These are phyloP conservation scores for Thermomyces lanuginosus DNA, from an alignment of 2,329 filamentous ascomycete species.

Conservation along the genomic window DNA sequence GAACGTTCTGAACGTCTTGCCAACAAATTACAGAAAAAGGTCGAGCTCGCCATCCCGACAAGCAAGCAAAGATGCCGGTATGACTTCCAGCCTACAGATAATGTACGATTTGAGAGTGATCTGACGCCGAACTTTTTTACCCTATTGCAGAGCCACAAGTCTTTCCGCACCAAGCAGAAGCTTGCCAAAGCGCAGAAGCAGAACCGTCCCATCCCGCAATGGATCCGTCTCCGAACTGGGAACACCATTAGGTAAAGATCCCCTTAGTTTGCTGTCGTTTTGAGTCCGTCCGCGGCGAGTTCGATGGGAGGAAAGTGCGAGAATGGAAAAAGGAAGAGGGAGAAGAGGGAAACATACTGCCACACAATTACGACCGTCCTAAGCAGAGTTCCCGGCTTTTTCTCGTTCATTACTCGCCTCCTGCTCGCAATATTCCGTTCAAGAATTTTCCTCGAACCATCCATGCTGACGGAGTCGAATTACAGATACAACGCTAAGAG, in stretches of 20 bases:
- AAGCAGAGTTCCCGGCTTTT: too few relatives aligned
- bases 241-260: conserved; percentile 94
- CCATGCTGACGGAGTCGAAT: neutral
- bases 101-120: neutral
- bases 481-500: conserved; percentile 98
- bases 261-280: neutral
- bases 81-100: conserved; percentile 7
- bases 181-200: conserved; percentile 99
- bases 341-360: conserved; percentile 1
- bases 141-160: conserved; percentile 76
- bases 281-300: conserved; percentile 2
- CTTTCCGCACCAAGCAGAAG: conserved; percentile 99
- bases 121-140: neutral
- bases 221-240: conserved; percentile 94
- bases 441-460: neutral
- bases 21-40: conserved; percentile 17
- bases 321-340: neutral
- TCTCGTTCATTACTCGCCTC: neutral
- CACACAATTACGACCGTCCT: neutral
- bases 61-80: conserved; percentile 41
- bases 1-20: conserved; percentile 18
- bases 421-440: neutral
- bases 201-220: conserved; percentile 99
- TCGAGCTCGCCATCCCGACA: conserved; percentile 25
- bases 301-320: neutral